Conservation (phyloP, 1,139 yeast genomes). For the Yamadazyma triangularis region DNA sequence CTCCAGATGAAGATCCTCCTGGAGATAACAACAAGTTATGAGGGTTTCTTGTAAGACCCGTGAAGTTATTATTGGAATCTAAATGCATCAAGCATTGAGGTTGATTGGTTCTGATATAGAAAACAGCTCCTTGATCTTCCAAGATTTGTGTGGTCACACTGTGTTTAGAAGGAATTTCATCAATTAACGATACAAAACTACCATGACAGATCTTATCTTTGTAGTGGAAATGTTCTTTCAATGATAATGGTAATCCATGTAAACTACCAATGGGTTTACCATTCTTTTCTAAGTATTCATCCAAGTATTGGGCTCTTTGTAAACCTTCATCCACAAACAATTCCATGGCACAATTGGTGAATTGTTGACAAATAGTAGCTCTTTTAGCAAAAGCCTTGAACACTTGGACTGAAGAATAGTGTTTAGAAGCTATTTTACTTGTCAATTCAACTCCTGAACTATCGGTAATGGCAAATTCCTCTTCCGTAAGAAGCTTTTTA, state of each 20-base stretch:
- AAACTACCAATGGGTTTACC: conserved; percentile 70
- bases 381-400: conserved; percentile 49
- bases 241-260: conserved; percentile 45
- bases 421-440: conserved; percentile 27
- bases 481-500: conserved; percentile 36
- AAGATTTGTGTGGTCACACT: conserved; percentile 49
- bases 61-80: conserved; percentile 37
- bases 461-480: conserved; percentile 47
- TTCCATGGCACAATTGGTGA: conserved; percentile 33
- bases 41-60: conserved; percentile 36
- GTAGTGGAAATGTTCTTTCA: conserved; percentile 54
- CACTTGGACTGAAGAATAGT: conserved; percentile 40
- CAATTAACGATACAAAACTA: conserved; percentile 54
- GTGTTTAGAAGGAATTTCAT: conserved; percentile 43
- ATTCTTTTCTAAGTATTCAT: conserved; percentile 36
- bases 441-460: conserved; percentile 32
- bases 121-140: conserved; percentile 63
- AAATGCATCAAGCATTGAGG: conserved; percentile 48
- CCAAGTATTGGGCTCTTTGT: conserved; percentile 29
- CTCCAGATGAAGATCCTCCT: conserved; percentile 75
- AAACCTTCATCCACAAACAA: conserved; percentile 32
- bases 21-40: conserved; percentile 35
- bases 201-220: conserved; percentile 57
- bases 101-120: conserved; percentile 43
- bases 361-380: conserved; percentile 34